Evolutionary conservation across 768 basidiomycete genomes (phyloP), one percentile per base, ranked within the genome.

Genomic region (Termitomyces sp.): DNA sequence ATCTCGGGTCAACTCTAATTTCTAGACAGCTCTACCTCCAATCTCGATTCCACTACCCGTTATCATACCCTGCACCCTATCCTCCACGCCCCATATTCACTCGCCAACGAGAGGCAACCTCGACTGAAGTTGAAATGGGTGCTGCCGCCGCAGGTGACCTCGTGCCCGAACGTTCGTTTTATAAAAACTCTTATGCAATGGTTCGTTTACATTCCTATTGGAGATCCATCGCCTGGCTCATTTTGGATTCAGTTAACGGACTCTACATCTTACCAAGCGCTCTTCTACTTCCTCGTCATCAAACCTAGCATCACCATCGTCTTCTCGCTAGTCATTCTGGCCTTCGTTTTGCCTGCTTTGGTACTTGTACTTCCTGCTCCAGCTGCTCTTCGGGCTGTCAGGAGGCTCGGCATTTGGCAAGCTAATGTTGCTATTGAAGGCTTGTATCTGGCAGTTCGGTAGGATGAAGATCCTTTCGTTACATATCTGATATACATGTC

Each of bases 211-310:
- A 22, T 33, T 39, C 48, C 28, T 31, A 41, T 20, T 2, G 26
- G 9, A 39, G 5, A 9, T 26, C 5, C 10, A 7, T 28, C 28
- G 10, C 20, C 5, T 48, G 1, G 26, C 28, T 31, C 2, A 49
- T 44, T 48, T 36, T 10, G n/a, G 48, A 22, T 49, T 13, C 62
- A 91, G 90, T 92, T 92, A 71, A 85, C 86, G 42, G 90, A 92
- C 65, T 74, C 87, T 39, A 89, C 87, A 5, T 88, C 90, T 18
- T 92, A 90, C 70, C 88, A 89, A 73, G 86, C 91, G 0, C 78
- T 93, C 3, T 92, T 93, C 76, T 92, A 93, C 69, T 93, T 93
- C 73, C 80, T 93, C 59, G 88, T 92, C 51, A 85, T 93, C 75
- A 93, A 93, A 68, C 89, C 91, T 2, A 78, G 83, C 31, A 88